A percentile compares a stretch with the other conserved stretches of the same genome.
Evolutionary conservation across 495 filamentous ascomycete species (phyloP).

Genomic region (Neurospora sp.): DNA sequence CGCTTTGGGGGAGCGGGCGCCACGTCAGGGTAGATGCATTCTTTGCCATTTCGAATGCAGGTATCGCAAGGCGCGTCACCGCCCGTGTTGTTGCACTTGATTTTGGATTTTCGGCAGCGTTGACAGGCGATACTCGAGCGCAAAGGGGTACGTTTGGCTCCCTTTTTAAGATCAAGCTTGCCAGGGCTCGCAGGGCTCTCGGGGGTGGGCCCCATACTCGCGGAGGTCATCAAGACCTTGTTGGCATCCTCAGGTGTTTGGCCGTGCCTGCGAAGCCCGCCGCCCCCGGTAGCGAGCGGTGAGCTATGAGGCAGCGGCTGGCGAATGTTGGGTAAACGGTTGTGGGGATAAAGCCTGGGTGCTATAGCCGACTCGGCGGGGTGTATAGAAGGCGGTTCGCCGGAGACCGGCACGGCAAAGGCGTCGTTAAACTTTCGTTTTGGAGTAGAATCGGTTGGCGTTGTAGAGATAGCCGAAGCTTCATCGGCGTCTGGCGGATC

Average conservation of each 20-base stretch:
- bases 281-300: constrained; percentile 14
- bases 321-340: constrained; percentile 16
- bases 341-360: constrained; percentile 1
- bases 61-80: constrained; percentile 63
- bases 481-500: constrained; percentile 32
- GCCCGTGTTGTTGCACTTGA: constrained; percentile 66
- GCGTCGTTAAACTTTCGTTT: constrained; percentile 30
- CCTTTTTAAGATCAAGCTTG: constrained; percentile 33
- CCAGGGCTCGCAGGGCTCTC: constrained; percentile 21
- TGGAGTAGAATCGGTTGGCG: constrained; percentile 16
- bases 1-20: constrained; percentile 49
- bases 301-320: constrained; percentile 23
- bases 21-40: constrained; percentile 65
- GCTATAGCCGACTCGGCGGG: constrained; percentile 8
- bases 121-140: constrained; percentile 73
- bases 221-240: constrained; percentile 5
- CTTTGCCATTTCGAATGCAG: constrained; percentile 64
- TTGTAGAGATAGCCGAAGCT: constrained; percentile 17
- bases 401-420: constrained; percentile 20
- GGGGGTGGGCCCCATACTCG: constrained; percentile 21
- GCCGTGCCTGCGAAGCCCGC: constrained; percentile 11
- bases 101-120: constrained; percentile 70
- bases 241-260: constrained; percentile 19
- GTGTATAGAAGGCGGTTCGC: constrained; percentile 10
- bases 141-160: constrained; percentile 46